Percentiles rank a stretch among this genome's conserved stretches.
Evolutionary conservation across 441 rosid genomes (phyloP).

Genomic region (Pelargonium cotyledonis): DNA sequence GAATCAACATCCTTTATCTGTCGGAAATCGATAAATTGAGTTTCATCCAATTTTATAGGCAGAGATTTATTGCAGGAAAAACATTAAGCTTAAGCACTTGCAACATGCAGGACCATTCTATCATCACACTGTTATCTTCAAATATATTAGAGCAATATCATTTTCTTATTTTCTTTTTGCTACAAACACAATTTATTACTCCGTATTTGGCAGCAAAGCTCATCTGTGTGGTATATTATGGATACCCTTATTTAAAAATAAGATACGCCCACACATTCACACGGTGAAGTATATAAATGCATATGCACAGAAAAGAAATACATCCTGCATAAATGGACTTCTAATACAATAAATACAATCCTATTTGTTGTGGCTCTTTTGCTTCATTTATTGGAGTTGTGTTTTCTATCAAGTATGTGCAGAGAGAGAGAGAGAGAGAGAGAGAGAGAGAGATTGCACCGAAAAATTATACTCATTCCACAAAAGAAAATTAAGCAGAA

Average conservation of each 20-base stretch:
- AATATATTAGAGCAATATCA: background rate
- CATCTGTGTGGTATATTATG: background rate
- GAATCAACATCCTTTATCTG: conserved; percentile 25
- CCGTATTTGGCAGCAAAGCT: background rate
- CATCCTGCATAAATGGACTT: background rate
- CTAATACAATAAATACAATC: background rate
- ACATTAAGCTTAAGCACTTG: background rate
- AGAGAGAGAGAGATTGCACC: no score
- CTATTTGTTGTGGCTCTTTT: no score
- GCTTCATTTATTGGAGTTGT: no score
- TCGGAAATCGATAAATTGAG: conserved; percentile 16
- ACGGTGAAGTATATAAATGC: background rate
- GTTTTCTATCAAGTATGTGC: no score
- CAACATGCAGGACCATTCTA: background rate
- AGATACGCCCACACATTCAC: background rate
- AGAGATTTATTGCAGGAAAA: conserved; percentile 1
- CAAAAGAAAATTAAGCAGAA: no score
- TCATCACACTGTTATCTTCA: background rate
- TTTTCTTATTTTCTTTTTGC: background rate
- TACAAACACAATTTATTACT: background rate
- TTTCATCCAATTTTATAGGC: background rate
- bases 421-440: no score
- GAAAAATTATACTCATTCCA: no score
- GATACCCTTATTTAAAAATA: background rate
- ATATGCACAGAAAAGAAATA: background rate